A percentile compares a stretch with the other conserved stretches of the same genome.
Evolutionary conservation across 2,329 filamentous ascomycete species (phyloP).

Genomic region (Aureobasidium namibiae): DNA sequence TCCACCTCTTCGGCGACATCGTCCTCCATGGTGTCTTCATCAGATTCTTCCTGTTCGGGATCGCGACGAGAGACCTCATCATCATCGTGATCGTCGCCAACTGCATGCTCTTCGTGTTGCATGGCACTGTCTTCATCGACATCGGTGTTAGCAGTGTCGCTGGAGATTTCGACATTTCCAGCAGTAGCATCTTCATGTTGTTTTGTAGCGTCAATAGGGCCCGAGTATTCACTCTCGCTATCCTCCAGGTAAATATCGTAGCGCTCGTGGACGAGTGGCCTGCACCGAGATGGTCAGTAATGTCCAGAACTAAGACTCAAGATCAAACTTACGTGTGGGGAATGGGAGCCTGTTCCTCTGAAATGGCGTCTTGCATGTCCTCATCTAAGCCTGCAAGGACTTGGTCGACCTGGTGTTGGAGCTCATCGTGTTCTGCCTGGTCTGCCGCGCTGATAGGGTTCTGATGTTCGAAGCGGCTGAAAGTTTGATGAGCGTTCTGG

Average conservation of each 20-base stretch:
- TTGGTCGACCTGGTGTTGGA: neutral
- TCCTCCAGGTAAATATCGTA: neutral
- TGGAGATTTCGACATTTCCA: neutral
- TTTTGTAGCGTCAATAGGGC: neutral
- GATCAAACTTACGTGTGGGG: neutral
- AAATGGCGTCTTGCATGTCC: neutral
- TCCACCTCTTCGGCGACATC: neutral
- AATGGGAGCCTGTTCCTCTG: neutral
- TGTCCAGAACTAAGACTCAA: neutral
- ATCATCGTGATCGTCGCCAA: neutral
- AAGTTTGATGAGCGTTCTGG: neutral
- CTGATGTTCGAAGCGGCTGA: neutral
- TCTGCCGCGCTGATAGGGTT: neutral
- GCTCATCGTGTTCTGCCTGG: neutral
- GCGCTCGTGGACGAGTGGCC: neutral
- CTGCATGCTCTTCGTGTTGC: neutral
- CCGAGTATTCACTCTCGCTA: neutral
- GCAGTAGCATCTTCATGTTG: neutral
- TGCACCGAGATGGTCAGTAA: neutral
- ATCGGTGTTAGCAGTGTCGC: neutral
- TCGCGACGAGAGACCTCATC: conserved; percentile 6
- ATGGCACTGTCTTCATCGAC: neutral
- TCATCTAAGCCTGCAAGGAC: neutral
- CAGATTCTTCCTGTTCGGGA: neutral
- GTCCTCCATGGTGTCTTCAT: neutral